Conservation (phyloP, 106 monocot genomes). For the Phalaenopsis equestris region DNA sequence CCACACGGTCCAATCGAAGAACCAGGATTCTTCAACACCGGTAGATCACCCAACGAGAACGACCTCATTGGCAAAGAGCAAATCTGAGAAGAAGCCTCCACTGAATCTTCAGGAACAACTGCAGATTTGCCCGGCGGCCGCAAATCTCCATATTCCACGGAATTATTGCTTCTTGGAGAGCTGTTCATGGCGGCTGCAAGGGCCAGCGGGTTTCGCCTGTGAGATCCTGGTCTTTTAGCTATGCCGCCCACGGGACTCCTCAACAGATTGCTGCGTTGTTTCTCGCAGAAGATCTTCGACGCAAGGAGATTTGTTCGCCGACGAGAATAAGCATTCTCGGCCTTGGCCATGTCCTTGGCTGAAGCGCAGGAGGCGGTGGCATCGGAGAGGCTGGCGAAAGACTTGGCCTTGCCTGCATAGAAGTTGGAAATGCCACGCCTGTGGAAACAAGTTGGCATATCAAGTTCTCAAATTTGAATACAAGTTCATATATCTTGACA, state of each 20-base stretch:
- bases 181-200: slow-evolving; percentile 7
- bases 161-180: background rate
- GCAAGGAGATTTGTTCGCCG: slow-evolving; percentile 53
- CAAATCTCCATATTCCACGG: background rate
- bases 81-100: slow-evolving; percentile 4
- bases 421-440: slow-evolving; percentile 70
- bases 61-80: slow-evolving; percentile 30
- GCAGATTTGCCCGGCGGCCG: slow-evolving; percentile 8
- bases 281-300: slow-evolving; percentile 21
- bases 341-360: slow-evolving; percentile 48
- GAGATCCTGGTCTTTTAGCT: slow-evolving; percentile 20
- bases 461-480: no score
- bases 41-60: slow-evolving; percentile 37
- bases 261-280: background rate
- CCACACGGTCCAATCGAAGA: background rate
- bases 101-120: background rate
- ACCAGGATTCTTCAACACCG: background rate
- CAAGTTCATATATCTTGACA: no score
- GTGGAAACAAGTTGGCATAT: background rate
- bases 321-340: slow-evolving; percentile 49
- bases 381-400: slow-evolving; percentile 47
- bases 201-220: slow-evolving; percentile 7
- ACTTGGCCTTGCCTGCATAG: slow-evolving; percentile 68
- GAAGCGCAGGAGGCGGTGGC: slow-evolving; percentile 22
- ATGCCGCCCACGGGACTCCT: slow-evolving; percentile 6